Base-by-base conservation (phyloP, 1,139 yeast genomes). In the Debaryomyces sp. region DNA sequence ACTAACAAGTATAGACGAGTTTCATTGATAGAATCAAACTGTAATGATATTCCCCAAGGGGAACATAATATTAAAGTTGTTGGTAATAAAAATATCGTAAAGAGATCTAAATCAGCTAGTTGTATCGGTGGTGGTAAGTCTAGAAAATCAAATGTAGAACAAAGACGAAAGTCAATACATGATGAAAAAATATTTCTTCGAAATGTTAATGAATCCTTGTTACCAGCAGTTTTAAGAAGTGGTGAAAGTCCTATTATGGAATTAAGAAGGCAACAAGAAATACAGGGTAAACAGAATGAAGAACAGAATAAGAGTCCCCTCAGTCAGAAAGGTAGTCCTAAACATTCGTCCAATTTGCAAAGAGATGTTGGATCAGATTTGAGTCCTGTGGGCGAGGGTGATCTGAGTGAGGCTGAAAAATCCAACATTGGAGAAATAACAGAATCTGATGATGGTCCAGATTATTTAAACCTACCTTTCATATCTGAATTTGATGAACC, bases 221-320 rank as follows among this genome's bases (percentile, higher is more conserved):
- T 73, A 29, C 78, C 78, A 7, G 60, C 77, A 1, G 75, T 73
- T 1, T 56, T 73, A 30, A 68, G 63, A 51, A 61, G 58, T 23
- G 69, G 75, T 1, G 71, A 67, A 50, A 68, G 73, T 43, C 71
- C 68, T 0, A 70, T 70, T 6, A 53, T 68, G 58, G 62, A 61
- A 34, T 50, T 62, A 6, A 66, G 63, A 50, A 50, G 73, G 34
- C 56, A 60, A 47, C 56, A 52, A 21, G 46, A 45, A 22, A 10
- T 36, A 22, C 30, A 35, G 18, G 44, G 44, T 26, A 30, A 44
- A 13, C 13, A 27, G 12, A 22, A 35, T 23, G 45, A 38, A 27
- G 48, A 40, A n/a, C 29, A 52, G 24, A 44, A 21, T 17, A 24
- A 17, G 10, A 37, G 32, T 13, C 45, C 40, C 6, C 41, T 35